These are phyloP conservation scores for Scheffersomyces titani DNA, from an alignment of 1,139 yeast species.

Conservation along the genomic window DNA sequence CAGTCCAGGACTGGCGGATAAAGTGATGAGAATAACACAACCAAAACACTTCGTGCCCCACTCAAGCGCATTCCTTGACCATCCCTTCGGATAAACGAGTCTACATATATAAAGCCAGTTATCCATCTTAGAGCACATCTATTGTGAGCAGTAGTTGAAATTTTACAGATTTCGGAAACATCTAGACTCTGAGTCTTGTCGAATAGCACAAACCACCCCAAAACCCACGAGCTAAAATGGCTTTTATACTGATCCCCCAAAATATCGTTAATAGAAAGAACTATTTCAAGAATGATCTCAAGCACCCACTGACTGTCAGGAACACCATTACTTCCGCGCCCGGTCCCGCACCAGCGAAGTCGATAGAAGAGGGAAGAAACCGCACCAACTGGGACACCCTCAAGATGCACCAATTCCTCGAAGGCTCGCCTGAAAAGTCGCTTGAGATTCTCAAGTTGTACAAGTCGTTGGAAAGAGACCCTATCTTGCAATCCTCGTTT, in stretches of 20 bases:
- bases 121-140: not conserved
- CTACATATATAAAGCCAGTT: not conserved
- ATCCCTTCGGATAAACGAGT: not conserved
- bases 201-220: not conserved
- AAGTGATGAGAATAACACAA: not conserved
- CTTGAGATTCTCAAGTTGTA: slow-evolving; percentile 45
- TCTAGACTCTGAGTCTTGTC: not conserved
- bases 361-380: slow-evolving; percentile 49
- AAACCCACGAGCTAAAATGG: not conserved
- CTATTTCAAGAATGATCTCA: not conserved
- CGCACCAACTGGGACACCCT: slow-evolving; percentile 44
- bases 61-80: not conserved
- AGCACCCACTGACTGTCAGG: not conserved
- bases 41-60: not conserved
- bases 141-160: not conserved
- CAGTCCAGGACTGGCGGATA: not conserved
- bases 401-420: slow-evolving; percentile 42
- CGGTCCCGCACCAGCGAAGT: slow-evolving; percentile 21
- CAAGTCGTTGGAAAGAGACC: slow-evolving; percentile 54
- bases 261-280: not conserved
- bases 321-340: slow-evolving; percentile 5
- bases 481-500: slow-evolving; percentile 48
- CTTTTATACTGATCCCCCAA: not conserved
- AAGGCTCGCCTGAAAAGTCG: slow-evolving; percentile 52
- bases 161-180: not conserved